These are phyloP conservation scores for Tetraselmis striata DNA, from an alignment of 139 green algal genomes.

Conservation along the genomic window DNA sequence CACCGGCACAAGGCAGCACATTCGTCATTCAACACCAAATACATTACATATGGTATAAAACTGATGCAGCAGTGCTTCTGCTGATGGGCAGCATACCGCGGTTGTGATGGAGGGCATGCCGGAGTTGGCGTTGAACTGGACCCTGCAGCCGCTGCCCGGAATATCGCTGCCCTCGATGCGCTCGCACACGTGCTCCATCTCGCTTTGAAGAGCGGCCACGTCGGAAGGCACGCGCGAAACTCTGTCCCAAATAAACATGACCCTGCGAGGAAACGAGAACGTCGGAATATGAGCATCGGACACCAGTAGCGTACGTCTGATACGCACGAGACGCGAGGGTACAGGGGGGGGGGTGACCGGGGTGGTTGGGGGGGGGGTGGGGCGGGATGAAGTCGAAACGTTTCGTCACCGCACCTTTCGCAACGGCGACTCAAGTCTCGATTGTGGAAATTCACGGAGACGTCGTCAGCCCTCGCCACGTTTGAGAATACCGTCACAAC, in stretches of 20 bases:
- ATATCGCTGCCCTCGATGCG: background rate
- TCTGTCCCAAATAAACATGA: background rate
- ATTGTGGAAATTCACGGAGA: background rate
- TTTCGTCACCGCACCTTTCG: background rate
- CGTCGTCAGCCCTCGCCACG: background rate
- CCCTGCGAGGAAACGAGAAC: background rate
- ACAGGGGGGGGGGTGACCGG: background rate
- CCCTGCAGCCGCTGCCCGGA: background rate
- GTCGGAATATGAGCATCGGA: background rate
- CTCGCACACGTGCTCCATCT: background rate
- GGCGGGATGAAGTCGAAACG: background rate
- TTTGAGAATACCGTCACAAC: background rate
- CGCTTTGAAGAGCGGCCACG: background rate
- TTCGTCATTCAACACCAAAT: too few relatives aligned
- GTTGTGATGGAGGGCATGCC: background rate
- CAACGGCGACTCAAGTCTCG: background rate
- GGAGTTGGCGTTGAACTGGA: background rate
- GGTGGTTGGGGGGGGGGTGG: background rate
- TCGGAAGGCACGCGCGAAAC: background rate
- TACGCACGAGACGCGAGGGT: background rate
- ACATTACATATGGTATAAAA: too few relatives aligned
- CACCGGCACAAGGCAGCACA: too few relatives aligned
- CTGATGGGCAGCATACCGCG: background rate
- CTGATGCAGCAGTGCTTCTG: too few relatives aligned
- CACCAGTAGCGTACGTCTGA: background rate